These are phyloP conservation scores for Lactuca saligna DNA, from an alignment of 129 eudicot genomes.

Conservation along the genomic window DNA sequence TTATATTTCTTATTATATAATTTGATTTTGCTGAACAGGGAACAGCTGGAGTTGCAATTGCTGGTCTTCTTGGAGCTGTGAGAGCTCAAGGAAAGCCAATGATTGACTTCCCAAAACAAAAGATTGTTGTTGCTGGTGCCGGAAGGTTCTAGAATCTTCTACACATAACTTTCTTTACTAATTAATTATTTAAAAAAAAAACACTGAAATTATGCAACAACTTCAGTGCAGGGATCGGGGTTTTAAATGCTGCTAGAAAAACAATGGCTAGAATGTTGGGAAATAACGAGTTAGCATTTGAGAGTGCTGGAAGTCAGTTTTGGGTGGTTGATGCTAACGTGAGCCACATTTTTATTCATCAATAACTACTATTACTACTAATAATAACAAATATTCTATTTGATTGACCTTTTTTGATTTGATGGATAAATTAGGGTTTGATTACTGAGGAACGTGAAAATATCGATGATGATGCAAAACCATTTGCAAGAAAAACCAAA, in stretches of 20 bases:
- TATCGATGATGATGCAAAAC: slow-evolving; percentile 76
- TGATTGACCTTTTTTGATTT: slow-evolving; percentile 6
- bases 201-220: slow-evolving; percentile 13
- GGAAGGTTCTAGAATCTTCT: slow-evolving; percentile 61
- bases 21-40: slow-evolving; percentile 45
- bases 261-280: slow-evolving; percentile 99
- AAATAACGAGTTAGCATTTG: slow-evolving; percentile 75
- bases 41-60: slow-evolving; percentile 98
- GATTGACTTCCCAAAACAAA: slow-evolving; percentile 94
- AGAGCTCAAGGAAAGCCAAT: slow-evolving; percentile 95
- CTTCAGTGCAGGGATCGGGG: slow-evolving; percentile 98
- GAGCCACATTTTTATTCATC: slow-evolving; percentile 24
- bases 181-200: background rate
- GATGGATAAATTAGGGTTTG: slow-evolving; percentile 56
- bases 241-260: slow-evolving; percentile 95
- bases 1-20: background rate
- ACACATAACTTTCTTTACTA: background rate
- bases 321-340: slow-evolving; percentile 99
- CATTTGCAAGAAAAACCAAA: slow-evolving; percentile 86
- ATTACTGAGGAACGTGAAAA: slow-evolving; percentile 85
- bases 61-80: slow-evolving; percentile 98
- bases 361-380: background rate
- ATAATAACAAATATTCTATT: slow-evolving; percentile 4
- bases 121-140: slow-evolving; percentile 97
- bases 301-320: slow-evolving; percentile 91